These are phyloP conservation scores for Vaccinium darrowii DNA, from an alignment of 148 eudicot species.

Conservation along the genomic window DNA sequence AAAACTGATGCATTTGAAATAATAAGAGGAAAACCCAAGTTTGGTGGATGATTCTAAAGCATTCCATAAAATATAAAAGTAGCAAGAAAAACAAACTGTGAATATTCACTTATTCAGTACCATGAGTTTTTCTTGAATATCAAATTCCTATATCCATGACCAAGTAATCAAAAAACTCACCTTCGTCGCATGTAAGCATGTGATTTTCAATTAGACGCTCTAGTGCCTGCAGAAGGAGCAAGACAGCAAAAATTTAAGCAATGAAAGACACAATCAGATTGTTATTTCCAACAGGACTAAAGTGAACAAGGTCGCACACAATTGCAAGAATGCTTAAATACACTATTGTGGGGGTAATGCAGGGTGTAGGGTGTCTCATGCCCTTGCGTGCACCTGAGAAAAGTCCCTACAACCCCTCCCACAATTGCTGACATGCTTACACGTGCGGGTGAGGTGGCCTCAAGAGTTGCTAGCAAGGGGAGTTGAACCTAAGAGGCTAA, in stretches of 20 bases:
- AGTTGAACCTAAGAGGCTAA: background rate
- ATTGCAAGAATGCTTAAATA: background rate
- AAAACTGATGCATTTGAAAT: background rate
- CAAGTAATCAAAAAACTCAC: conserved; percentile 28
- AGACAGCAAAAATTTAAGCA: background rate
- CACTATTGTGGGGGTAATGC: background rate
- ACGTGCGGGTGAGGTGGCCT: background rate
- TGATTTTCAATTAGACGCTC: conserved; percentile 94
- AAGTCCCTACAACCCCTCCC: background rate
- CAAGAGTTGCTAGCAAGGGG: background rate
- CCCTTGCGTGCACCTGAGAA: background rate
- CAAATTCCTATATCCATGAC: background rate
- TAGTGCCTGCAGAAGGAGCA: conserved; percentile 56
- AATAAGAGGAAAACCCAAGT: background rate
- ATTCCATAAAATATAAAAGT: background rate
- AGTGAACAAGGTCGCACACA: background rate
- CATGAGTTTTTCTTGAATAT: background rate
- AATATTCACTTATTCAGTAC: background rate
- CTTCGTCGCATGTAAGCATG: conserved; percentile 97
- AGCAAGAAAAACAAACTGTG: background rate
- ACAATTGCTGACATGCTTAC: background rate
- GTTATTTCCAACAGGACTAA: background rate
- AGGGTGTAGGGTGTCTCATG: background rate
- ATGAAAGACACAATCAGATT: background rate
- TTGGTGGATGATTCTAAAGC: background rate